phyloP scores from a whole-genome alignment of 106 monocot species.

The Triglochin maritima region DNA sequence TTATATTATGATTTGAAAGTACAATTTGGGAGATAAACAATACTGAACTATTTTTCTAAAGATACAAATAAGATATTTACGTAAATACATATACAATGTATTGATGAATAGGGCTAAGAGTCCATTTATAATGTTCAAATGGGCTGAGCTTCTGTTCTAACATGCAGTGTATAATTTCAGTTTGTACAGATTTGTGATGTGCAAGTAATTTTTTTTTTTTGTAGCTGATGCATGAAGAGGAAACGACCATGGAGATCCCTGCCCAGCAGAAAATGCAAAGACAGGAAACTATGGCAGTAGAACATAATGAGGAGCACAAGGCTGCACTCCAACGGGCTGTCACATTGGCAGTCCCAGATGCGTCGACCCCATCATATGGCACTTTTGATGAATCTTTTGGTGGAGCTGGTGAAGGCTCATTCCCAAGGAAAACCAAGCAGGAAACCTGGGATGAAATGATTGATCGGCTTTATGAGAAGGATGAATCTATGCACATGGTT shows the following conservation, averaged over 20 bases:
- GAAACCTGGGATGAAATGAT: conserved; percentile 68
- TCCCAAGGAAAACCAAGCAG: conserved; percentile 17
- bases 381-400: conserved; percentile 43
- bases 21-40: no score
- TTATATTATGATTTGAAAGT: no score
- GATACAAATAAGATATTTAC: no score
- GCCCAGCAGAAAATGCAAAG: conserved; percentile 70
- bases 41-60: no score
- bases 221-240: conserved; percentile 74
- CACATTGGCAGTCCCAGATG: conserved; percentile 61
- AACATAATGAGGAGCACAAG: conserved; percentile 68
- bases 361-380: conserved; percentile 60
- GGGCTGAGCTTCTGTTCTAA: no score
- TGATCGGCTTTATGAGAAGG: conserved; percentile 49
- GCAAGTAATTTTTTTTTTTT: no score
- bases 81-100: no score
- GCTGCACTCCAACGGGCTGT: conserved; percentile 78
- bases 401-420: conserved; percentile 15
- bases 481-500: conserved; percentile 37
- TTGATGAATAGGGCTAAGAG: no score
- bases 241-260: conserved; percentile 51
- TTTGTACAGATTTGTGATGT: no score
- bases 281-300: conserved; percentile 40
- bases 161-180: no score
- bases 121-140: no score